Conservation (phyloP, 257 asterid genomes). For the Plantago ovata region DNA sequence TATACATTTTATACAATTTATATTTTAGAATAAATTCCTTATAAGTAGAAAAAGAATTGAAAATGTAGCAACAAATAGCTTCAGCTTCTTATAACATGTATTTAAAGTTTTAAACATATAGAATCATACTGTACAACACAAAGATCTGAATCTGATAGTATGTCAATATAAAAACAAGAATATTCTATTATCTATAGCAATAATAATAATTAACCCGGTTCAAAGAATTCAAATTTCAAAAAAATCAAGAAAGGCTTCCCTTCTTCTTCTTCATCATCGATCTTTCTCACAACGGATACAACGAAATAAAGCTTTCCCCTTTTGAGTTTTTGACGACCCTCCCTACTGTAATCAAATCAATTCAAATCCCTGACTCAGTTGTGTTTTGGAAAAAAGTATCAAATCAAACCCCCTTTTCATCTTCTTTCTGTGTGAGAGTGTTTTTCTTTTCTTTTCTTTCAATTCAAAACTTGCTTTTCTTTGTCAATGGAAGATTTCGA, state of each 20-base stretch:
- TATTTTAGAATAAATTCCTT: too few relatives aligned
- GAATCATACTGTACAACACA: too few relatives aligned
- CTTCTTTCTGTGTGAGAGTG: slow-evolving; percentile 16
- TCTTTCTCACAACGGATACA: slow-evolving; percentile 20
- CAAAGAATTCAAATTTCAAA: slow-evolving; percentile 58
- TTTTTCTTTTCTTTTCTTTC: slow-evolving; percentile 8
- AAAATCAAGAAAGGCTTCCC: slow-evolving; percentile 13
- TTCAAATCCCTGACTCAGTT: too few relatives aligned
- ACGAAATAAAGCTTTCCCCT: slow-evolving; percentile 15
- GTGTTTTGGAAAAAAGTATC: neutral
- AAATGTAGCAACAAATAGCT: too few relatives aligned
- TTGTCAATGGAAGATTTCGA: slow-evolving; percentile 51
- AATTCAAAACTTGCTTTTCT: slow-evolving; percentile 44
- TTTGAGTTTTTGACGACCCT: slow-evolving; percentile 5
- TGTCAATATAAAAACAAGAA: too few relatives aligned
- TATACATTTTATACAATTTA: too few relatives aligned
- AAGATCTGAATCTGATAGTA: too few relatives aligned
- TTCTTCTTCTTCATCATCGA: slow-evolving; percentile 27
- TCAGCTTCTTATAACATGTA: too few relatives aligned
- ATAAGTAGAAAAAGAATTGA: too few relatives aligned
- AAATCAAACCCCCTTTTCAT: slow-evolving; percentile 3
- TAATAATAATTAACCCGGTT: slow-evolving; percentile 11
- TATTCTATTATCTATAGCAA: too few relatives aligned
- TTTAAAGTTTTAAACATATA: too few relatives aligned
- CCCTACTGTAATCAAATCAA: neutral